These are phyloP conservation scores for Agaricus blazei DNA, from an alignment of 768 basidiomycete genomes.

Conservation along the genomic window DNA sequence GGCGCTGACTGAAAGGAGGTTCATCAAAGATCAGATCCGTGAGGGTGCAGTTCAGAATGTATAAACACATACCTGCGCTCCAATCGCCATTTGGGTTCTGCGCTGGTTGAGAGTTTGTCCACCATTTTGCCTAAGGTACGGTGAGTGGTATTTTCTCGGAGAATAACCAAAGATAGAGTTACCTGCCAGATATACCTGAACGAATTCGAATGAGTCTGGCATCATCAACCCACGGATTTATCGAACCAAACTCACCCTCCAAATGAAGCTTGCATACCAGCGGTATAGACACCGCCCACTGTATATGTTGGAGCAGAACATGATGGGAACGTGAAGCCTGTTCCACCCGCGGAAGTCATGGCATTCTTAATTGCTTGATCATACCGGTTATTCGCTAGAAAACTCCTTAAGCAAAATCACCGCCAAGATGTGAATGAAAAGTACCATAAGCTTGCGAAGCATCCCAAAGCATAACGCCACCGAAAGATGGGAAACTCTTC, in stretches of 20 bases:
- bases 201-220: neutral
- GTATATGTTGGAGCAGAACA: slow-evolving; percentile 54
- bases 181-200: slow-evolving; percentile 66
- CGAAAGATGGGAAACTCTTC: slow-evolving; percentile 56
- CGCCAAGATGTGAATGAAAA: slow-evolving; percentile 24
- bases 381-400: slow-evolving; percentile 50
- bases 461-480: slow-evolving; percentile 59
- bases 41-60: neutral
- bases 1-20: slow-evolving; percentile 40
- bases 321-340: slow-evolving; percentile 59
- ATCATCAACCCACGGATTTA: neutral
- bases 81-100: slow-evolving; percentile 51
- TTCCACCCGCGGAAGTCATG: slow-evolving; percentile 56
- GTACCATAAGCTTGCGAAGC: slow-evolving; percentile 41
- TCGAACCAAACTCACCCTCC: slow-evolving; percentile 37
- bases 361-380: slow-evolving; percentile 58
- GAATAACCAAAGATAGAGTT: neutral
- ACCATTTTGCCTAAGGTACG: slow-evolving; percentile 54
- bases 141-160: neutral
- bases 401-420: neutral
- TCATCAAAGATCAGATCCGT: neutral
- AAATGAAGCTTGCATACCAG: slow-evolving; percentile 48
- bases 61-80: slow-evolving; percentile 47
- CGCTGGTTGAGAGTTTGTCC: slow-evolving; percentile 41
- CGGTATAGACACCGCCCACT: slow-evolving; percentile 44